These are phyloP conservation scores for Borealophlyctis nickersoniae DNA, from an alignment of 192 early-diverging fungal genomes.

Conservation along the genomic window DNA sequence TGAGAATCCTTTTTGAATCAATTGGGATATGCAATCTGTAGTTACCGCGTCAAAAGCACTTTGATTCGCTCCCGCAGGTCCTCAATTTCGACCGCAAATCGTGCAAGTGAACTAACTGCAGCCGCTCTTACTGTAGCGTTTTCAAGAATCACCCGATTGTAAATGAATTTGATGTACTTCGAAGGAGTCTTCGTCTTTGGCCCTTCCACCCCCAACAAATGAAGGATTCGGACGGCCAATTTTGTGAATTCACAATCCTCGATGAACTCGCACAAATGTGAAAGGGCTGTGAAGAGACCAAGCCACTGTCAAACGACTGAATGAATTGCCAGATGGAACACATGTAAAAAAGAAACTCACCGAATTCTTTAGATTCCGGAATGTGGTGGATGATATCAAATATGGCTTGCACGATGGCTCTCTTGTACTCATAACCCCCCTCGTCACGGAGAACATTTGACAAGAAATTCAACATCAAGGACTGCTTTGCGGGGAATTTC, in stretches of 20 bases:
- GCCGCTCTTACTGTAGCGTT: conserved; percentile 94
- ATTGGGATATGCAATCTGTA: background rate
- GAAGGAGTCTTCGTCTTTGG: conserved; percentile 87
- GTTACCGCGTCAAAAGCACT: conserved; percentile 73
- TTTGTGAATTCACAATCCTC: conserved; percentile 99
- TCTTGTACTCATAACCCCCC: conserved; percentile 96
- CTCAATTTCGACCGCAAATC: conserved; percentile 82
- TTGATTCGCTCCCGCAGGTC: conserved; percentile 64
- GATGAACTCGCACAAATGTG: conserved; percentile 98
- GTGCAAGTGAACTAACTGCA: conserved; percentile 91
- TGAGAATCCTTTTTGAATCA: background rate
- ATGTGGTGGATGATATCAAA: conserved; percentile 93
- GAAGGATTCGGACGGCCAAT: conserved; percentile 93
- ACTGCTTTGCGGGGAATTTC: conserved; percentile 96
- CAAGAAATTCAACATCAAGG: conserved; percentile 88
- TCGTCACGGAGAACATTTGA: conserved; percentile 92
- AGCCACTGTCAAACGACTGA: background rate
- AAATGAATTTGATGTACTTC: conserved; percentile 98
- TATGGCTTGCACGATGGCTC: conserved; percentile 94
- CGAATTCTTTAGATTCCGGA: conserved; percentile 88
- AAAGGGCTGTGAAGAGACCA: conserved; percentile 59
- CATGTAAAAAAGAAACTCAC: conserved; percentile 31
- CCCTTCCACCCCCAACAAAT: conserved; percentile 91
- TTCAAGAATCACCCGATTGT: conserved; percentile 98
- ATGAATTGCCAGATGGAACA: background rate